Evolutionary conservation across 1,284 basidiomycete genomes (phyloP), one percentile per base, ranked within the genome.

Genomic region (Coniferiporia sulphurascens): DNA sequence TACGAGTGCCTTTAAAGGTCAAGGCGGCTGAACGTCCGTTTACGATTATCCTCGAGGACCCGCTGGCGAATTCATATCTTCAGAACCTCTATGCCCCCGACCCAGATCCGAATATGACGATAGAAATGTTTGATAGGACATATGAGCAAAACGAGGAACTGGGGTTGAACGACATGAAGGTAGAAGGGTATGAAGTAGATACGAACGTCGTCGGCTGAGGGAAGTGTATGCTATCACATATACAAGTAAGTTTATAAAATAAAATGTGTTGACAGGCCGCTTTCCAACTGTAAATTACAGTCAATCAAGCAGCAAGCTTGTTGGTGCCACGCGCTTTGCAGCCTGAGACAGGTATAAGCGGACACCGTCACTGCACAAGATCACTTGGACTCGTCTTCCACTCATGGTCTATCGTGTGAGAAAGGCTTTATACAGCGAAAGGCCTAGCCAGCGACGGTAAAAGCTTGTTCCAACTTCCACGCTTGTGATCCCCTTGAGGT

Each of bases 51-150:
- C 77, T 99, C 17, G 96, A 99, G 69, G 97, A 99, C 71, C 96
- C 97, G 2, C 77, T 99, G 38, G 88, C 93, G 17, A 98, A 98
- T 74, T 96, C 93, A 19, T 97, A 98, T 72, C 79, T 99, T 52
- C 97, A 99, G 72, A 98, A 95, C 72, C 72, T 96, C 15, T 98
- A 94, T 68, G 93, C 93, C 0, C 93, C 93, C 4, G 93, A 96
- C 68, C 85, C 91, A 0, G 94, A 96, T 69, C 94, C 93, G 9
- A 93, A 93, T 68, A 93, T 97, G 92, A 81, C 73, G 55, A 85
- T 90, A 53, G 92, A 91, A 69, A 74, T 74, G 62, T 99, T 98
- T 69, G 88, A 93, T 35, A 80, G 97, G 55, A 85, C 85, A 5
- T 91, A 83, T 77, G 86, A 95, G 58, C 95, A 99, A 77, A 95